Conservation (phyloP, 164 flowering plant genomes). For the Vitis vinifera region DNA sequence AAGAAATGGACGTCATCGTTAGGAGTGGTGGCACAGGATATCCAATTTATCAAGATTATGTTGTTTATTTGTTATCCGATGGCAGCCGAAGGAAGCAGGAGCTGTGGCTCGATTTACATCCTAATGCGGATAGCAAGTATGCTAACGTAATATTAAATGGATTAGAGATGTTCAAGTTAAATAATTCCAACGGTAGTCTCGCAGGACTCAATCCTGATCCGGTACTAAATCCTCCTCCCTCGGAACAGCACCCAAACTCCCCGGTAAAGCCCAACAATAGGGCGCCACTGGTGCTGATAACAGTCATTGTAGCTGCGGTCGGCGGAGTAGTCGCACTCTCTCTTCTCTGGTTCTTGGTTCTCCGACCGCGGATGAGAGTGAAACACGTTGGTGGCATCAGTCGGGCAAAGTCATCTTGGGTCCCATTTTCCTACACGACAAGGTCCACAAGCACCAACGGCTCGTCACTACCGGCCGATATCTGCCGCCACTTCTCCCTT, state of each 20-base stretch:
- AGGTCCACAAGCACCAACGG: slow-evolving; percentile 3
- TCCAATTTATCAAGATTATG: too few relatives aligned
- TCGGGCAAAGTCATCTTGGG: not conserved
- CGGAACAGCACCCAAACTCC: too few relatives aligned
- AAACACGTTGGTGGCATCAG: not conserved
- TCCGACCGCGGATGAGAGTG: slow-evolving; percentile 6
- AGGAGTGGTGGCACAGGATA: too few relatives aligned
- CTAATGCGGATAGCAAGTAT: not conserved
- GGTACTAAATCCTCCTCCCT: not conserved
- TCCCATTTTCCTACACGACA: not conserved
- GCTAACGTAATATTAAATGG: slow-evolving; percentile 29
- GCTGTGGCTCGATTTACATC: slow-evolving; percentile 31
- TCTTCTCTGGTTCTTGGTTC: slow-evolving; percentile 2
- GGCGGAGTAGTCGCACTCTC: slow-evolving; percentile 3
- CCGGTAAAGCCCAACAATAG: too few relatives aligned
- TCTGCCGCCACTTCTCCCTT: slow-evolving; percentile 22
- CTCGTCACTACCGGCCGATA: slow-evolving; percentile 15
- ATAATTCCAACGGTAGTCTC: slow-evolving; percentile 8
- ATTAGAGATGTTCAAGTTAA: slow-evolving; percentile 25
- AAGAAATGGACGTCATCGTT: too few relatives aligned
- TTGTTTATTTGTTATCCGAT: too few relatives aligned
- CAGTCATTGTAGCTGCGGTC: not conserved
- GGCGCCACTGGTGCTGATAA: too few relatives aligned
- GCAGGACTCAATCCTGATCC: slow-evolving; percentile 34
- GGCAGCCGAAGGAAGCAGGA: too few relatives aligned